Conservation (phyloP, 2,329 filamentous ascomycete species). For the Neurospora sp. region DNA sequence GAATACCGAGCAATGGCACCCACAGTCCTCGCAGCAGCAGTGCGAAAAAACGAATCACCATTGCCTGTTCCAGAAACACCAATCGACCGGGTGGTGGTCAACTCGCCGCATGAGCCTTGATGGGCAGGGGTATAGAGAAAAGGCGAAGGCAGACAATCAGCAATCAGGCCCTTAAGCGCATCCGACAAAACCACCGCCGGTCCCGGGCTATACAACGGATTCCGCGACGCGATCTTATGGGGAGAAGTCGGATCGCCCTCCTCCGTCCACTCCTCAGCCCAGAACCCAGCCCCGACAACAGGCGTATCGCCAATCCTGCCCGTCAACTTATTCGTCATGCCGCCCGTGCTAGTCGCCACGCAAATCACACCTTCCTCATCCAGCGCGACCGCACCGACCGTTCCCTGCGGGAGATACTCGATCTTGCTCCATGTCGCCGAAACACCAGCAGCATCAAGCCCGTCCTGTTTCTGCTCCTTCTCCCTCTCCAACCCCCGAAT, state of each 20-base stretch:
- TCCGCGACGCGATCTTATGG: not conserved
- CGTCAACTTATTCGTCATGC: slow-evolving; percentile 80
- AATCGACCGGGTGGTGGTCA: slow-evolving; percentile 31
- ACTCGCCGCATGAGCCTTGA: not conserved
- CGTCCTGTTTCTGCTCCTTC: slow-evolving; percentile 20
- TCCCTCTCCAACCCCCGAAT: slow-evolving; percentile 39
- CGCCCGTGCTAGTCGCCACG: slow-evolving; percentile 58
- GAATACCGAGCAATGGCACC: slow-evolving; percentile 62
- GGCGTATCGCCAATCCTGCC: slow-evolving; percentile 83
- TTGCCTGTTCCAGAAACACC: slow-evolving; percentile 76
- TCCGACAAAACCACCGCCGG: slow-evolving; percentile 30
- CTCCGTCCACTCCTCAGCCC: slow-evolving; percentile 74
- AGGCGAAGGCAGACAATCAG: slow-evolving; percentile 50
- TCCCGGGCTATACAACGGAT: slow-evolving; percentile 9
- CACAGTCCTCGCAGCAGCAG: slow-evolving; percentile 60
- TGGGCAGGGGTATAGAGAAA: slow-evolving; percentile 27
- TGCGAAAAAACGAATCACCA: slow-evolving; percentile 75
- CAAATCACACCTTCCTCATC: slow-evolving; percentile 68
- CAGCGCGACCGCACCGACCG: slow-evolving; percentile 71
- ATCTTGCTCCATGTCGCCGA: slow-evolving; percentile 47
- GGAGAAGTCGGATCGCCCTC: slow-evolving; percentile 24
- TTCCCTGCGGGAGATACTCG: slow-evolving; percentile 71
- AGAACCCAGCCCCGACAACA: slow-evolving; percentile 74
- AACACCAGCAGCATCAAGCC: slow-evolving; percentile 14
- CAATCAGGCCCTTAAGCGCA: slow-evolving; percentile 38